Conservation (phyloP, 148 eudicot genomes). For the Cornus florida region DNA sequence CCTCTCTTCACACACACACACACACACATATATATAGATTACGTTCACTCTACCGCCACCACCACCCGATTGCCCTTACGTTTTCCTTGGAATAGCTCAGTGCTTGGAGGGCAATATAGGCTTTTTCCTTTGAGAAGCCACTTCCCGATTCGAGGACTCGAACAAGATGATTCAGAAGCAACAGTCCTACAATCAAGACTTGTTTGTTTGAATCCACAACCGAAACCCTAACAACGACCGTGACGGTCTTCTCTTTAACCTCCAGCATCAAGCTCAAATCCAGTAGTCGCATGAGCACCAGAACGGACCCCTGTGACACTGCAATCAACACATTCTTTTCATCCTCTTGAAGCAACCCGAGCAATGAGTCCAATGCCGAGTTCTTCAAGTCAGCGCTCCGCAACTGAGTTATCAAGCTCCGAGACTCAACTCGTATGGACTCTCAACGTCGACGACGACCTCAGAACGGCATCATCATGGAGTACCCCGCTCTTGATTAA, state of each 20-base stretch:
- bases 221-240: conserved; percentile 66
- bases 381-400: conserved; percentile 51
- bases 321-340: conserved; percentile 73
- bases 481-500: conserved; percentile 44
- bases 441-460: conserved; percentile 23
- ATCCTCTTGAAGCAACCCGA: conserved; percentile 49
- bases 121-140: conserved; percentile 66
- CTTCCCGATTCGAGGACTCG: conserved; percentile 74
- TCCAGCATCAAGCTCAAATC: conserved; percentile 56
- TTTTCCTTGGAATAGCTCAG: conserved; percentile 62
- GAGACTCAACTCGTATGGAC: conserved; percentile 38
- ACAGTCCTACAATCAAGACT: conserved; percentile 56
- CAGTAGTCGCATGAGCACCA: conserved; percentile 61
- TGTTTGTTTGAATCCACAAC: conserved; percentile 56
- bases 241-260: conserved; percentile 64
- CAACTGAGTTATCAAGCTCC: conserved; percentile 61
- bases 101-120: conserved; percentile 59
- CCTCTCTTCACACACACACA: too few species aligned
- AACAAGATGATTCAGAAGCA: conserved; percentile 56
- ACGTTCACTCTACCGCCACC: too few species aligned
- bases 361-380: conserved; percentile 50
- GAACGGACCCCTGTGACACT: conserved; percentile 78
- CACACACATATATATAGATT: too few species aligned
- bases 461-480: conserved; percentile 15
- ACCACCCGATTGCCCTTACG: conserved; percentile 81